Base-by-base conservation (phyloP, 805 yeast genomes). In the Hanseniaspora thailandica region DNA sequence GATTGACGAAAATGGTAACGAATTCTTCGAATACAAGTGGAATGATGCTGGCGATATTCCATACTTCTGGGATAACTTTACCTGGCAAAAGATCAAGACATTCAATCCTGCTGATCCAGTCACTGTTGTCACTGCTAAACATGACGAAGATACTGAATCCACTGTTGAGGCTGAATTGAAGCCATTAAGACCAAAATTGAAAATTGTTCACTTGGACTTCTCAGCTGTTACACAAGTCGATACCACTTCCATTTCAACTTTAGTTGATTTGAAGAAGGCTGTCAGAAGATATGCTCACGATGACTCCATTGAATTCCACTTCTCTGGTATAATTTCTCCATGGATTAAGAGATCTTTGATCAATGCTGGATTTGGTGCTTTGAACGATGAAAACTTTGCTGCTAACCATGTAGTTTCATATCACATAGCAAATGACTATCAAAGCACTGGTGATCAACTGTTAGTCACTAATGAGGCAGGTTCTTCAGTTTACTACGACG, bases 281-380 rank as follows among this genome's bases (percentile, higher is more conserved):
- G 66, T 87, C 46, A 80, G 81, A 66, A 75, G 71, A 54, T 86
- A 84, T 62, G 83, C 93, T 17, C 34, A 35, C 41, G 89, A 86
- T 63, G 72, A 83, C 55, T 87, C 84, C 59, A 89, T 87, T 55
- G 96, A 89, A 67, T 81, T 82, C 69, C 97, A 89, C 68, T 88
- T 89, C 66, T 78, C 85, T 10, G 95, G 96, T 25, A 78, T 89
- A 31, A 69, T 84, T 44, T 81, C 84, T 54, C 89, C 90, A 9
- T 89, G 97, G 97, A 78, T 85, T 52, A 80, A 86, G 61, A 76
- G 90, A 62, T 84, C 83, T 5, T 75, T 89, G 59, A 64, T 83
- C 43, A 76, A 79, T 59, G 81, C 81, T 55, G 95, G 94, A 1
- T 87, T 87, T 69, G 95, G 95, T 46, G 70, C 76, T 19, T 71